Evolutionary conservation across 2,329 filamentous ascomycete genomes (phyloP).

Genomic region (Colletotrichum lini): DNA sequence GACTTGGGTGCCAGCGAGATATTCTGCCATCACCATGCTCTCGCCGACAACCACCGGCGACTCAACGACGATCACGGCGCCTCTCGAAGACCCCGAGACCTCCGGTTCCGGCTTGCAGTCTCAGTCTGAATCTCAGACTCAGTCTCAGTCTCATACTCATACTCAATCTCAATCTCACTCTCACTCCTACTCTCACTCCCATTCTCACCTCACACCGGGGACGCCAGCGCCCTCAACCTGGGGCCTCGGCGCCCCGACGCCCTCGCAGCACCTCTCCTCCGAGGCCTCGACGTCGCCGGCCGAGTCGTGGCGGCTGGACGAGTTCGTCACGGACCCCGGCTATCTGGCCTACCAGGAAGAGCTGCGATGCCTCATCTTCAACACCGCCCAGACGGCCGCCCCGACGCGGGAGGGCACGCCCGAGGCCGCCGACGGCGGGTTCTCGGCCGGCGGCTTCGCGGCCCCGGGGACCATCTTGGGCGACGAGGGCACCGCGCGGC

Average conservation of each 20-base stretch:
- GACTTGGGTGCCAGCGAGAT: no score
- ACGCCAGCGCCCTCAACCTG: slow-evolving; percentile 27
- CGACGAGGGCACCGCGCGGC: slow-evolving; percentile 23
- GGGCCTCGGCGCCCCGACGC: slow-evolving; percentile 32
- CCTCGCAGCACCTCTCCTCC: slow-evolving; percentile 36
- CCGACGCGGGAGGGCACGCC: slow-evolving; percentile 58
- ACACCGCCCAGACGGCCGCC: slow-evolving; percentile 59
- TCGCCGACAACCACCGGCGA: slow-evolving; percentile 27
- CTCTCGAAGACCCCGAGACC: slow-evolving; percentile 27
- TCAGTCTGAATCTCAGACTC: not conserved
- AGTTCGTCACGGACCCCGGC: slow-evolving; percentile 56
- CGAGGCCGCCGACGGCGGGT: slow-evolving; percentile 42
- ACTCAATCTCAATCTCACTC: slow-evolving; percentile 7
- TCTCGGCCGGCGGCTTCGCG: slow-evolving; percentile 24
- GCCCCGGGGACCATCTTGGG: slow-evolving; percentile 37
- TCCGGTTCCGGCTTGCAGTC: slow-evolving; percentile 11
- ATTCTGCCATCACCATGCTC: slow-evolving; percentile 2
- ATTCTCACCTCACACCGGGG: slow-evolving; percentile 19
- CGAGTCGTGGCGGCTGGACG: slow-evolving; percentile 52
- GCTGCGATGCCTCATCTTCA: slow-evolving; percentile 62
- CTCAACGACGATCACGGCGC: slow-evolving; percentile 7
- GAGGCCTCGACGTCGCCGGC: slow-evolving; percentile 46
- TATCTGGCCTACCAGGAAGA: slow-evolving; percentile 63
- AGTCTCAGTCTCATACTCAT: slow-evolving; percentile 1
- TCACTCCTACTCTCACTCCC: not conserved